Conservation (phyloP, 495 filamentous ascomycete species). For the Astrothelium subdiscretum region DNA sequence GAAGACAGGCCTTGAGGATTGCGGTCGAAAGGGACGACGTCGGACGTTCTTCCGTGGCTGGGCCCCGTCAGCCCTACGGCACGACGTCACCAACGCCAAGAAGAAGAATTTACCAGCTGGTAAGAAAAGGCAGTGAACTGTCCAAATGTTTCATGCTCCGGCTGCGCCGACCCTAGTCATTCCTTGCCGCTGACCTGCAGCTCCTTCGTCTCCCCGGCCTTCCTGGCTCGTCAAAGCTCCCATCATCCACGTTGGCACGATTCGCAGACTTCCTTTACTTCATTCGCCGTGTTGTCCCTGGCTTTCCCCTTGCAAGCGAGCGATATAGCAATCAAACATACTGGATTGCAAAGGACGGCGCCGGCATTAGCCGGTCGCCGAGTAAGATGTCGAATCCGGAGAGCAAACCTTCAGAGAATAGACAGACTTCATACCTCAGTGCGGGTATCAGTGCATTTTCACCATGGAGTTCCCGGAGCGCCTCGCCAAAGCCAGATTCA, state of each 20-base stretch:
- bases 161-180: background rate
- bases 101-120: background rate
- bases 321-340: background rate
- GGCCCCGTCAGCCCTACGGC: background rate
- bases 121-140: background rate
- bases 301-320: background rate
- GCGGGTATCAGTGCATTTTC: conserved; percentile 24
- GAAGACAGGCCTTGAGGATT: background rate
- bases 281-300: background rate
- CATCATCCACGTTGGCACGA: conserved; percentile 9
- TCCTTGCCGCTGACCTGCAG: background rate
- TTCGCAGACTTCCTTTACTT: conserved; percentile 1
- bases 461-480: conserved; percentile 26
- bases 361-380: conserved; percentile 15
- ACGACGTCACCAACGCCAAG: background rate
- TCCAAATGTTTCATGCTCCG: background rate
- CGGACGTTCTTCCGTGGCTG: background rate
- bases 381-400: conserved; percentile 24
- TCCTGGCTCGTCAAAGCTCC: background rate
- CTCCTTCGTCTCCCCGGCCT: background rate
- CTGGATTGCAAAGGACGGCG: conserved; percentile 9
- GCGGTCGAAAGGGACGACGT: background rate
- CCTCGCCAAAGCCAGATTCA: conserved; percentile 23
- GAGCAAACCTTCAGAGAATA: conserved; percentile 11
- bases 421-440: conserved; percentile 16